These are phyloP conservation scores for Thelephora terrestris DNA, from an alignment of 1,284 basidiomycete genomes.

Conservation along the genomic window DNA sequence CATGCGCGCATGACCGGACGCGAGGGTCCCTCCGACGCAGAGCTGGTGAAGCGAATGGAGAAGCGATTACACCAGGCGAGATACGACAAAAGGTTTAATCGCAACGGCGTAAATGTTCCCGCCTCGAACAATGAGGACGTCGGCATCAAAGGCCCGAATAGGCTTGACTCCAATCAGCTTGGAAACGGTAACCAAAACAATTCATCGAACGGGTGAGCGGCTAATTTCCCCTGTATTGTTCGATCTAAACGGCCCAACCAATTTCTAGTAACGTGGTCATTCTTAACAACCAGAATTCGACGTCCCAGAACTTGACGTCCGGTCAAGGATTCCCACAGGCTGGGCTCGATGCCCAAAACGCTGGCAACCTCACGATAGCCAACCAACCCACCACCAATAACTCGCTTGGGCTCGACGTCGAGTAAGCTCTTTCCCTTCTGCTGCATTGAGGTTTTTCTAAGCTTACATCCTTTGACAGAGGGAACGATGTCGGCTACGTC, in stretches of 20 bases:
- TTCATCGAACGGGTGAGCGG: too few species aligned
- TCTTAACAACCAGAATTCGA: too few species aligned
- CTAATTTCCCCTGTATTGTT: too few species aligned
- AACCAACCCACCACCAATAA: slow-evolving; percentile 40
- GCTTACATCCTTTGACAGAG: slow-evolving; percentile 11
- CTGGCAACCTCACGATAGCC: slow-evolving; percentile 39
- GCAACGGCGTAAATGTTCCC: not conserved
- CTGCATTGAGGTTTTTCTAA: not conserved
- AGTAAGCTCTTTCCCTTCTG: slow-evolving; percentile 28
- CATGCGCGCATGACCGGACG: slow-evolving; percentile 61
- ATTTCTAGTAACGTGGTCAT: too few species aligned
- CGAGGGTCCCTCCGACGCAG: slow-evolving; percentile 35
- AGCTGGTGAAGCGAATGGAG: slow-evolving; percentile 40
- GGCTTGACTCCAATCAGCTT: too few species aligned
- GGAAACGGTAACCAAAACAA: too few species aligned
- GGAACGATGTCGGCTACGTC: slow-evolving; percentile 51
- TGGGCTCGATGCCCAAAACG: slow-evolving; percentile 28
- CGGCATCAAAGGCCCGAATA: too few species aligned
- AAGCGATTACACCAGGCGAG: slow-evolving; percentile 34
- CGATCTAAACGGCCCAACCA: too few species aligned
- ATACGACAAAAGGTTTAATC: slow-evolving; percentile 8
- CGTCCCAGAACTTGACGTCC: slow-evolving; percentile 10
- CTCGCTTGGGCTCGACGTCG: slow-evolving; percentile 66
- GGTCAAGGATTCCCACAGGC: slow-evolving; percentile 24
- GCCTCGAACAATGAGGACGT: not conserved